phyloP scores from a whole-genome alignment of 2,329 filamentous ascomycete genomes.

The Ophiostoma fasciatum region DNA sequence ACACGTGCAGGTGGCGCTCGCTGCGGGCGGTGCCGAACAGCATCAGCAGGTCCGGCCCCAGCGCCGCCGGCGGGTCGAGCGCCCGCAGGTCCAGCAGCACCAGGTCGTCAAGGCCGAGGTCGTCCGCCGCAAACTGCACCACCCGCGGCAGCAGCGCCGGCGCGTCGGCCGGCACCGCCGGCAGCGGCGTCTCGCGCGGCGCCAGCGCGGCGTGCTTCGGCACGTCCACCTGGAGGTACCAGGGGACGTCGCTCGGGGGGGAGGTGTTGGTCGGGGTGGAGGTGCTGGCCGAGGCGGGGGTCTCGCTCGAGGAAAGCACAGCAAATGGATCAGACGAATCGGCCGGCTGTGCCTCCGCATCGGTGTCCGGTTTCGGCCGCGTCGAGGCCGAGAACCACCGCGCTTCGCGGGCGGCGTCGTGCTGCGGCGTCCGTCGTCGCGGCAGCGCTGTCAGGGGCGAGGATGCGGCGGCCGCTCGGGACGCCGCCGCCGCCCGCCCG shows the following conservation, averaged over 20 bases:
- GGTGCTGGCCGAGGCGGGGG: too few relatives aligned
- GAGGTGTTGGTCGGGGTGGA: neutral
- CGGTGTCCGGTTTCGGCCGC: neutral
- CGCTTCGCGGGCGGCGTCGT: too few relatives aligned
- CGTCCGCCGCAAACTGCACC: conserved; percentile 64
- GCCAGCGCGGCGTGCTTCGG: conserved; percentile 35
- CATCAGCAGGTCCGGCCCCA: conserved; percentile 86
- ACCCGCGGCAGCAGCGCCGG: conserved; percentile 59
- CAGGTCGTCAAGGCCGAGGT: conserved; percentile 75
- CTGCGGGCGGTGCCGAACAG: conserved; percentile 80
- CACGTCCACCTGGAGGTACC: conserved; percentile 71
- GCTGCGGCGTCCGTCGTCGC: too few relatives aligned
- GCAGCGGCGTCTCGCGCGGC: conserved; percentile 30
- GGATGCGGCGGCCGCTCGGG: neutral
- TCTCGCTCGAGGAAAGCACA: too few relatives aligned
- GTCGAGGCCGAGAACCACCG: neutral
- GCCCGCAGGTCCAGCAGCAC: conserved; percentile 67
- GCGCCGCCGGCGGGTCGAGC: conserved; percentile 71
- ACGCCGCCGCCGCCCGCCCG: neutral
- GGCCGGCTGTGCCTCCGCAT: neutral
- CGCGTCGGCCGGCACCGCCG: conserved; percentile 46
- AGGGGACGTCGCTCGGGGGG: conserved; percentile 24
- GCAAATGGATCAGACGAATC: neutral
- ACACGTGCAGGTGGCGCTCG: conserved; percentile 84
- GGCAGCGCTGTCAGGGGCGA: neutral